Conservation (phyloP, 164 flowering plant genomes). For the Pachysandra terminalis region DNA sequence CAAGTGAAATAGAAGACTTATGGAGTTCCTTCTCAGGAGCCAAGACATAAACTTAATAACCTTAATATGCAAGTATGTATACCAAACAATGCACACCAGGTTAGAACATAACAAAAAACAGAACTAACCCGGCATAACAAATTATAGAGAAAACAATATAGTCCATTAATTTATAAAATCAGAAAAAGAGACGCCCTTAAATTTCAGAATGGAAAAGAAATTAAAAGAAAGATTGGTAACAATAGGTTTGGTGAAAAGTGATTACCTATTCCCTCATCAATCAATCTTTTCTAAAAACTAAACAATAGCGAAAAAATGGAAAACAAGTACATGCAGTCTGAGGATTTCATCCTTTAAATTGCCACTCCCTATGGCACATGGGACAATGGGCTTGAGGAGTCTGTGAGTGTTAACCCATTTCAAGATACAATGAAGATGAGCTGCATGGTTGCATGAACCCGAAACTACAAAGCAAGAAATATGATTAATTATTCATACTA, state of each 20-base stretch:
- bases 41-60: no score
- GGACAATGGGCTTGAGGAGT: conserved; percentile 85
- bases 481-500: no score
- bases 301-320: background rate
- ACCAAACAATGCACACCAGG: no score
- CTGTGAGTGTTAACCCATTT: conserved; percentile 87
- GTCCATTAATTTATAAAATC: no score
- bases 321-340: no score
- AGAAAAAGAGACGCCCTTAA: no score
- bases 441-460: conserved; percentile 92
- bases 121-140: no score
- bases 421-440: conserved; percentile 85
- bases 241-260: background rate
- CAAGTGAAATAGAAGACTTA: no score
- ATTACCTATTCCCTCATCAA: conserved; percentile 4
- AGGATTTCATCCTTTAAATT: conserved; percentile 51
- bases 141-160: no score
- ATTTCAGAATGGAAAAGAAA: background rate
- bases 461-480: conserved; percentile 45
- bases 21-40: no score
- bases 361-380: conserved; percentile 88
- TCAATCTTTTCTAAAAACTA: background rate
- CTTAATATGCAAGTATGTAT: no score
- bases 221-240: background rate
- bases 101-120: no score